phyloP scores from a whole-genome alignment of 2,329 filamentous ascomycete genomes.

The Monilinia fructigena region DNA sequence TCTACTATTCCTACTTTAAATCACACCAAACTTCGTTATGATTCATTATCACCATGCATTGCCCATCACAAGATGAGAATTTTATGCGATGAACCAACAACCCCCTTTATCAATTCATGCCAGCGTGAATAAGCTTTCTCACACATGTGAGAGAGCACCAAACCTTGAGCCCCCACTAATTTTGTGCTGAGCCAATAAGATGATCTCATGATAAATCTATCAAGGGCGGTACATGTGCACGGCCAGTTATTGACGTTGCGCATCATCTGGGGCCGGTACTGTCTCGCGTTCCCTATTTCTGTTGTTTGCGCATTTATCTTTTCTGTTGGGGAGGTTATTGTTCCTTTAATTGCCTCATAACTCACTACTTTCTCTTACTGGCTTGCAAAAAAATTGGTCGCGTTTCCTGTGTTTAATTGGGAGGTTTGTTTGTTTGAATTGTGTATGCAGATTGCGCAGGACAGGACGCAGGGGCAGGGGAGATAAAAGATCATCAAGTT shows the following conservation, averaged over 20 bases:
- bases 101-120: neutral
- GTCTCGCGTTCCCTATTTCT: neutral
- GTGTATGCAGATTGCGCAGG: neutral
- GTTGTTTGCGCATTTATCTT: neutral
- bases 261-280: neutral
- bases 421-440: neutral
- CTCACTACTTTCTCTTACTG: neutral
- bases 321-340: neutral
- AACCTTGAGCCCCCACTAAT: neutral
- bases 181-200: neutral
- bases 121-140: slow-evolving; percentile 4
- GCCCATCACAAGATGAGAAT: neutral
- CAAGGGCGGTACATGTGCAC: neutral
- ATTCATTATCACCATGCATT: neutral
- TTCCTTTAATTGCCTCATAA: neutral
- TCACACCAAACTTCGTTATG: neutral
- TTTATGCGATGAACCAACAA: neutral
- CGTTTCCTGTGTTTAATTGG: neutral
- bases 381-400: neutral
- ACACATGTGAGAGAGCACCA: slow-evolving; percentile 4
- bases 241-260: neutral
- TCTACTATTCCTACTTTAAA: neutral
- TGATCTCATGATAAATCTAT: neutral
- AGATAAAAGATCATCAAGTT: slow-evolving; percentile 8
- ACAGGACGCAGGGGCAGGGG: neutral